Evolutionary conservation across 208 protist genomes (phyloP).

Genomic region (Trypanosoma boissoni): DNA sequence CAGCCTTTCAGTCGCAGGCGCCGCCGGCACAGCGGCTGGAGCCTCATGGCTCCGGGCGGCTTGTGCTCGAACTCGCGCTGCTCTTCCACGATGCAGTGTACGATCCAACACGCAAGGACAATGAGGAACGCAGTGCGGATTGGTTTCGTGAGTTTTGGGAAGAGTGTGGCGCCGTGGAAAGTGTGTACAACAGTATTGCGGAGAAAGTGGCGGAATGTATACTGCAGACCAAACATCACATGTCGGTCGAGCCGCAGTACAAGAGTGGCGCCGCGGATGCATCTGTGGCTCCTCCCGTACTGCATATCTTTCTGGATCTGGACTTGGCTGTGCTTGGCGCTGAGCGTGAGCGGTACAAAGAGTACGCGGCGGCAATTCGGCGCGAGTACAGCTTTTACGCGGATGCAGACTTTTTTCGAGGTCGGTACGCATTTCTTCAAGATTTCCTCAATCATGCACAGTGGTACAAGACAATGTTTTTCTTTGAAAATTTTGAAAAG

Average conservation of each 20-base stretch:
- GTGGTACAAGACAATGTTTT: constrained; percentile 78
- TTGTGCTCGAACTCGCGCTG: constrained; percentile 57
- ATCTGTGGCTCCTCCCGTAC: background rate
- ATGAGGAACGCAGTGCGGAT: constrained; percentile 62
- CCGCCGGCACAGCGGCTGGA: background rate
- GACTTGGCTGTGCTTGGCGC: constrained; percentile 69
- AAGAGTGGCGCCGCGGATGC: background rate
- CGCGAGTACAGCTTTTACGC: constrained; percentile 61
- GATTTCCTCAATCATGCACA: constrained; percentile 40
- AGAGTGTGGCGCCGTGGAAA: constrained; percentile 7
- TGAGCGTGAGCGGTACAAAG: constrained; percentile 16
- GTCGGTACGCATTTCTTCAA: constrained; percentile 44
- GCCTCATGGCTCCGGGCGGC: constrained; percentile 1
- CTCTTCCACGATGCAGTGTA: constrained; percentile 84
- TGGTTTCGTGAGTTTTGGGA: constrained; percentile 39
- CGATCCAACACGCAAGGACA: constrained; percentile 49
- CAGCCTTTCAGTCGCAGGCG: constrained; percentile 14
- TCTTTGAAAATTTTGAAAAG: constrained; percentile 52
- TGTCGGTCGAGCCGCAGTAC: constrained; percentile 29
- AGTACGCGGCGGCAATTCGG: constrained; percentile 48
- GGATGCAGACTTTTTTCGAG: constrained; percentile 38
- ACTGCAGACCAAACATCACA: constrained; percentile 40
- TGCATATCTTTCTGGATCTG: constrained; percentile 63
- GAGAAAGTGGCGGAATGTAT: constrained; percentile 30
- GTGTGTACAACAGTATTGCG: constrained; percentile 14